Base-by-base conservation (phyloP, 2,329 filamentous ascomycete species). In the Zalaria sp. region DNA sequence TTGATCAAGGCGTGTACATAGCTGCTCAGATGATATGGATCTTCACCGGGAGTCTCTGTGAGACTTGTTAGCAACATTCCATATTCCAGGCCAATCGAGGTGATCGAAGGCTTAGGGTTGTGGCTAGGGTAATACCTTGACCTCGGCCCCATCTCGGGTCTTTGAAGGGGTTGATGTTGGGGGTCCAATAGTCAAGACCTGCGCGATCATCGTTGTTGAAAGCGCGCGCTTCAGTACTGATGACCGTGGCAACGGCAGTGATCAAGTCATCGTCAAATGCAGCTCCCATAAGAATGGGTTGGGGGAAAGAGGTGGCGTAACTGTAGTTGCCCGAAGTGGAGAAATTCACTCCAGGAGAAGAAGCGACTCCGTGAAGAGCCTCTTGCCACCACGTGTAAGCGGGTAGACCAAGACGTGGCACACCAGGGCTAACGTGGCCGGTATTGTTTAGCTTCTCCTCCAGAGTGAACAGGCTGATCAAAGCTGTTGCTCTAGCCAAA, bases 211-310 rank as follows among this genome's bases (percentile, higher is more conserved):
- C 67, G 49, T 83, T 83, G 51, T 66, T 76, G 53, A 80, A 83
- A 0, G 79, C 77, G 34, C 79, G 66, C 0, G 74, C 75, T 53
- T 83, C 78, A 0, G 71, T 80, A 4, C 62, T 63, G 28, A 77
- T 67, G 4, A 75, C 66, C 2, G 56, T 63, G 2, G 69, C 78
- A 3, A 83, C 70, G 4, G 67, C 60, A 18, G 67, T 55, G 47
- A 83, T 72, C 28, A 83, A 57, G 0, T 68, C 67, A 47, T 80
- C 75, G 47, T 83, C 76, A 47, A 83, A 78, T 0, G 77, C 70
- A 0, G 78, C 75, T 25, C 71, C 71, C 50, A 77, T 69, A 2
- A 72, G 57, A 40, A 83, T 78, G 0, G 78, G 77, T 53, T 73
- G 70, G 0, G 79, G 77, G 51, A 82, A 83, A 0, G 72, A 76